These are phyloP conservation scores for Nepenthes gracilis DNA, from an alignment of 148 eudicot species.

Conservation along the genomic window DNA sequence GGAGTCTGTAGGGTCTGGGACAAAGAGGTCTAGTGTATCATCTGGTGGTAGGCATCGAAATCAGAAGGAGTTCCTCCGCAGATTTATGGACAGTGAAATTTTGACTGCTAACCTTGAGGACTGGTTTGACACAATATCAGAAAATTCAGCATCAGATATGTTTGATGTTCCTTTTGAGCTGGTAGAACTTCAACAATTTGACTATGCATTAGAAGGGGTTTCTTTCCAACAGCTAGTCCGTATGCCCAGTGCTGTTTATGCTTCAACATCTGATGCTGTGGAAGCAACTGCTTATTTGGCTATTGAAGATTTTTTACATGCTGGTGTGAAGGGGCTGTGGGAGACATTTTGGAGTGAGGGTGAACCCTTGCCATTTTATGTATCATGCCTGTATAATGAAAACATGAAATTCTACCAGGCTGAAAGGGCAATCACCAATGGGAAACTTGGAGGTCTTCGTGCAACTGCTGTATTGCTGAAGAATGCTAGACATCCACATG, in stretches of 20 bases:
- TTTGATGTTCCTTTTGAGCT: slow-evolving; percentile 85
- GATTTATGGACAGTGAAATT: slow-evolving; percentile 57
- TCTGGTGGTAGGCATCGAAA: slow-evolving; percentile 51
- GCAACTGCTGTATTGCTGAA: slow-evolving; percentile 67
- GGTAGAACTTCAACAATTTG: slow-evolving; percentile 85
- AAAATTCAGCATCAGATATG: slow-evolving; percentile 25
- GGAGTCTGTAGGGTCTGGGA: slow-evolving; percentile 68
- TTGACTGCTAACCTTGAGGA: slow-evolving; percentile 46
- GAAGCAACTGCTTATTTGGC: slow-evolving; percentile 73
- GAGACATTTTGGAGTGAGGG: slow-evolving; percentile 82
- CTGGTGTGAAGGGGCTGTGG: slow-evolving; percentile 83
- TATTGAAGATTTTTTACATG: slow-evolving; percentile 82
- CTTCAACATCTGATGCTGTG: slow-evolving; percentile 63
- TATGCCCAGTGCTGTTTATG: slow-evolving; percentile 85
- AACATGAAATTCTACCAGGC: slow-evolving; percentile 80
- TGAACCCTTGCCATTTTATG: slow-evolving; percentile 56
- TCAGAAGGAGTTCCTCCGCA: slow-evolving; percentile 67
- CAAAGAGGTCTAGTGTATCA: slow-evolving; percentile 67
- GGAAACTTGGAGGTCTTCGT: slow-evolving; percentile 68
- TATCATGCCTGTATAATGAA: slow-evolving; percentile 47
- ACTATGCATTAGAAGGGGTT: slow-evolving; percentile 86
- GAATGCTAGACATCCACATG: slow-evolving; percentile 83
- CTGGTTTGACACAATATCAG: slow-evolving; percentile 59
- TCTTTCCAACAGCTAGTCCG: slow-evolving; percentile 87
- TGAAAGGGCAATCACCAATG: slow-evolving; percentile 73